Evolutionary conservation across 768 basidiomycete genomes (phyloP), one percentile per base, ranked within the genome.

Genomic region (Trametes gibbosa): DNA sequence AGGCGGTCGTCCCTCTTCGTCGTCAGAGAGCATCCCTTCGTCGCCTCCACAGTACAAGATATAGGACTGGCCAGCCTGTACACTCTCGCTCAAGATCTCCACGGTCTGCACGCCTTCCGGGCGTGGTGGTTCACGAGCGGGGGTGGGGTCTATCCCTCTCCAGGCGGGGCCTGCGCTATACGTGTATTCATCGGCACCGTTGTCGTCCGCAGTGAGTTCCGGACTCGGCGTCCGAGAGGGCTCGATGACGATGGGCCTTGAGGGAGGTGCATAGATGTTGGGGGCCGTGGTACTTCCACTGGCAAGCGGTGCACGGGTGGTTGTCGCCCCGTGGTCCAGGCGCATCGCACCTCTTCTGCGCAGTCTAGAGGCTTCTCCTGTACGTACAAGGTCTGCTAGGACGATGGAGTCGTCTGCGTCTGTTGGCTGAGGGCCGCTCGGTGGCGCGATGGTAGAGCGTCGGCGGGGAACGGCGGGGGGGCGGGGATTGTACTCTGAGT

Each of bases 281-380:
- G 52, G 58, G 9, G 55, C 19, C 39, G 41, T 53, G 41, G 56
- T 42, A 46, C 32, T 53, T 29, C 17, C 52, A 24, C 42, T 40
- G 40, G 40, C 16, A 55, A 52, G 40, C 35, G 56, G 57, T 64
- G 68, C n/a, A 48, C 42, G 42, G 60, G 66, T 56, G 50, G 58
- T 53, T 13, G 56, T 43, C 2, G 54, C 53, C 10, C 67, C 70
- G 58, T 77, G 78, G 71, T 86, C 84, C 34, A 87, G 75, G 39
- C 85, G 77, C 79, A 89, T 81, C 51, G 89, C 89, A 12, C 89
- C 89, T 62, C 89, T 75, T 56, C 89, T 75, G n/a, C 89, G 81
- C 53, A 90, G 73, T 5, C 89, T 77, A 3, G 89, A 90, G 0
- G 86, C 85, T 67, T 90, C 89, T 16, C 84, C 89, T 1, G 84